Conservation (phyloP, 139 green algal species). For the Chara braunii region DNA sequence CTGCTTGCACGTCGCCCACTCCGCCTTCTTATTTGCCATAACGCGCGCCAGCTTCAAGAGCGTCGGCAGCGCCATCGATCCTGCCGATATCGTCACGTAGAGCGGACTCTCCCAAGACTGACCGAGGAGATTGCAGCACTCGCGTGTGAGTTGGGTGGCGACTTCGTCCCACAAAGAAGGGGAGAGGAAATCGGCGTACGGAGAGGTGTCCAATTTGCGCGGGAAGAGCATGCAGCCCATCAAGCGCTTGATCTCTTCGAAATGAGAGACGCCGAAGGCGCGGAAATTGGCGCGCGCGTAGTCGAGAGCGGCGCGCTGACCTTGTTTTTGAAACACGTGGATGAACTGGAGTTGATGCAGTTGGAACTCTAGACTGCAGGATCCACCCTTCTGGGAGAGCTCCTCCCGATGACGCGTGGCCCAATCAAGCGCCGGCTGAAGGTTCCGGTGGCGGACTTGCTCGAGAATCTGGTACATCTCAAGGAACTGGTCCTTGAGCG, state of each 20-base stretch:
- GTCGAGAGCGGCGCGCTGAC: constrained; percentile 48
- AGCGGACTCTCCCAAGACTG: constrained; percentile 75
- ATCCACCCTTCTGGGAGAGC: constrained; percentile 25
- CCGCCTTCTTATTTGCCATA: constrained; percentile 41
- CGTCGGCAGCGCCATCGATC: constrained; percentile 66
- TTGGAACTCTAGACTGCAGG: constrained; percentile 69
- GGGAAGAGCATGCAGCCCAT: constrained; percentile 80
- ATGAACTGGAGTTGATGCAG: constrained; percentile 79
- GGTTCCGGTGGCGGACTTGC: constrained; percentile 48
- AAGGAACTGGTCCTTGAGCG: constrained; percentile 46
- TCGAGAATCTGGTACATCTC: constrained; percentile 72
- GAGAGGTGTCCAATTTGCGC: constrained; percentile 35
- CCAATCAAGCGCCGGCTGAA: constrained; percentile 70
- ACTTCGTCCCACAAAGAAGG: constrained; percentile 58
- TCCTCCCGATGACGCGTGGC: constrained; percentile 51
- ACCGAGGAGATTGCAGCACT: constrained; percentile 76
- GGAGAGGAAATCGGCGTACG: constrained; percentile 59
- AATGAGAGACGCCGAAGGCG: constrained; percentile 45
- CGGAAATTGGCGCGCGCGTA: constrained; percentile 70
- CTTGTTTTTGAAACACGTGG: constrained; percentile 50
- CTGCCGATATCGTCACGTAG: constrained; percentile 67
- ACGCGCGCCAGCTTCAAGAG: constrained; percentile 78
- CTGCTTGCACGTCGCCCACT: constrained; percentile 47
- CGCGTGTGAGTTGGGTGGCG: constrained; percentile 62
- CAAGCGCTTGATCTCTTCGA: constrained; percentile 69